Base-by-base conservation (phyloP, 805 yeast genomes). In the Lipomyces yamanashiensis region DNA sequence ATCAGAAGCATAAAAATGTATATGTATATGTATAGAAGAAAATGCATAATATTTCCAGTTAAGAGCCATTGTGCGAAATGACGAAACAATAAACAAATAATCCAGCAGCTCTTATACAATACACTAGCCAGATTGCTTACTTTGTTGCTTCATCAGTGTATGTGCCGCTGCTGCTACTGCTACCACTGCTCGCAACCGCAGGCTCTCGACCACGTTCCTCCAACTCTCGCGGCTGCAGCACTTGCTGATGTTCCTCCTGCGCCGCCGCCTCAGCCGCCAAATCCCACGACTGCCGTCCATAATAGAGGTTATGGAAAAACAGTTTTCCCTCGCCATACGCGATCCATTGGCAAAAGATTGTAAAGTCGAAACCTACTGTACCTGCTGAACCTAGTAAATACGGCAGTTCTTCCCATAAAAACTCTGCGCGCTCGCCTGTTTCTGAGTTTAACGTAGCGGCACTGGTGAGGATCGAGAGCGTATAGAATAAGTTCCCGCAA, bases 331-430 rank as follows among this genome's bases (percentile, higher is more conserved):
- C 70, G 19, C 70, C 67, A 47, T 62, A 67, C 17, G 53, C 37
- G 17, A 65, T 53, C 70, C 73, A 68, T 64, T 79, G 82, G 43
- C 59, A 55, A 43, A 79, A 70, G 44, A 79, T 78, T 28, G 84
- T 76, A 44, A 86, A 64, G 74, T 92, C 98, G 74, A 92, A 91
- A 2, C 85, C 68, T 19, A 92, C 82, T 0, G 98, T 92, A 7
- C 98, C 97, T 0, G 90, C 83, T 68, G 95, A 87, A 0, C 98
- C 97, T 33, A 91, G 71, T 39, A 93, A 80, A 72, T 87, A 92
- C 0, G 98, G 97, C 58, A 90, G 73, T 71, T 92, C 96, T 53
- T 84, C 86, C 67, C 78, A 68, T 34, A 91, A 75, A 72, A 89
- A 92, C 7, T 68, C 76, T 68, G 77, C 78, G 47, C 79, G 76